These are phyloP conservation scores for Phytophthora uliginosa DNA, from an alignment of 352 stramenopile species.

Conservation along the genomic window DNA sequence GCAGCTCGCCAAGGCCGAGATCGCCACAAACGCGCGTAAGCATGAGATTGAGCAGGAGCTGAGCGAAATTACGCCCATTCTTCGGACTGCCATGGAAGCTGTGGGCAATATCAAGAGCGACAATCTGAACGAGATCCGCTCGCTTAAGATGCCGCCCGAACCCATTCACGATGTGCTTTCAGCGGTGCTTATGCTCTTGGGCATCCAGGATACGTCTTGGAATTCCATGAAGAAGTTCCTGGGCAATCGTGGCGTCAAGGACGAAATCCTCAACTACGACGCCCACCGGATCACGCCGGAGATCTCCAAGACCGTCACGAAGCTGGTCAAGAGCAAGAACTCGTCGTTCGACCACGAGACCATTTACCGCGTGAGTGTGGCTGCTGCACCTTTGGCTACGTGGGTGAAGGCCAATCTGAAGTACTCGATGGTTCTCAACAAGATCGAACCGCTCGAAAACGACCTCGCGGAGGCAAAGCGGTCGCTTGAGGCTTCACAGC, in stretches of 20 bases:
- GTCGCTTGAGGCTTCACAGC: constrained; percentile 89
- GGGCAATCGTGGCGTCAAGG: constrained; percentile 95
- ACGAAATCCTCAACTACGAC: constrained; percentile 98
- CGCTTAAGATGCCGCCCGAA: constrained; percentile 96
- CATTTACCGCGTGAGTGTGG: constrained; percentile 96
- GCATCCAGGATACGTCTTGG: constrained; percentile 97
- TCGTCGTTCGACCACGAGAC: constrained; percentile 95
- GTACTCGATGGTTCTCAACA: constrained; percentile 97
- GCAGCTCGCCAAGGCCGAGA: constrained; percentile 90
- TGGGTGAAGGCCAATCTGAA: constrained; percentile 98
- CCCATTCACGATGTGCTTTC: constrained; percentile 96
- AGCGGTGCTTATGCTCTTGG: constrained; percentile 96
- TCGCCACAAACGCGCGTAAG: constrained; percentile 92
- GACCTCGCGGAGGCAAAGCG: constrained; percentile 92
- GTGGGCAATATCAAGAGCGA: constrained; percentile 96
- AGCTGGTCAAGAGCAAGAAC: constrained; percentile 94
- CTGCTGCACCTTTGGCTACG: constrained; percentile 93
- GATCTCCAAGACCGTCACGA: constrained; percentile 93
- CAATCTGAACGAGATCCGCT: constrained; percentile 97
- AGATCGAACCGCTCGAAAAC: constrained; percentile 94
- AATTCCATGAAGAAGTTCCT: constrained; percentile 98
- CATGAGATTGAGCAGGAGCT: constrained; percentile 95
- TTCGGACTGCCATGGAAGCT: constrained; percentile 93
- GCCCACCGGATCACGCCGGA: constrained; percentile 92
- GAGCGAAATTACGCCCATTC: constrained; percentile 91